Base-by-base conservation (phyloP, 768 basidiomycete species). In the Phanerochaete carnosa region DNA sequence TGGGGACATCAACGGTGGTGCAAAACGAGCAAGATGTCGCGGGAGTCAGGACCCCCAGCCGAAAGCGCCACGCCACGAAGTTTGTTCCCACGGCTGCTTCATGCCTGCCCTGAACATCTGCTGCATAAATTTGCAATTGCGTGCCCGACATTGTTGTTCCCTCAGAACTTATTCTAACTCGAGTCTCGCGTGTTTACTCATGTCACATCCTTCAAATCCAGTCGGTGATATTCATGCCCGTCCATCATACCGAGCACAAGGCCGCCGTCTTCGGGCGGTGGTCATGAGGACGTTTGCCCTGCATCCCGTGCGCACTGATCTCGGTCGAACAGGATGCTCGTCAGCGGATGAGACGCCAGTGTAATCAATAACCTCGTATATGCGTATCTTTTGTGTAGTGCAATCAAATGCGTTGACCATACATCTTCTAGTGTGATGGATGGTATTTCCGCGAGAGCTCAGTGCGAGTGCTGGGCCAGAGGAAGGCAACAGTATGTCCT, bases 181-280 rank as follows among this genome's bases (percentile, higher is more conserved):
- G 84, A 84, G 83, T 87, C 83, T 85, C 81, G 86, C 85, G 86
- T 85, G 83, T 86, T 84, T 85, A 86, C 78, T 79, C 83, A 84
- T 86, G 85, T 83, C 84, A 70, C 81, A 80, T 80, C n/a, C 79
- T 84, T 85, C 80, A 83, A 80, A 79, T 86, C 82, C 83, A 83
- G 73, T 83, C 82, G 85, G 87, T 87, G 85, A 86, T 77, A 77
- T 75, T 57, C 67, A 80, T 82, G 77, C 80, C 79, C 80, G 69
- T 82, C 81, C 84, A 82, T 86, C 77, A 72, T 69, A 84, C 85
- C 73, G 85, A 87, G 85, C 86, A 86, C 82, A 76, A 79, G 70
- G 72, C 51, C 35, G 22, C 25, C 35, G 45, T 6, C 60, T 9
- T 56, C 39, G 25, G 39, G 11, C 63, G 66, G 70, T 23, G 57